Base-by-base conservation (phyloP, 495 filamentous ascomycete species). In the Penicillium psychrofluorescens region DNA sequence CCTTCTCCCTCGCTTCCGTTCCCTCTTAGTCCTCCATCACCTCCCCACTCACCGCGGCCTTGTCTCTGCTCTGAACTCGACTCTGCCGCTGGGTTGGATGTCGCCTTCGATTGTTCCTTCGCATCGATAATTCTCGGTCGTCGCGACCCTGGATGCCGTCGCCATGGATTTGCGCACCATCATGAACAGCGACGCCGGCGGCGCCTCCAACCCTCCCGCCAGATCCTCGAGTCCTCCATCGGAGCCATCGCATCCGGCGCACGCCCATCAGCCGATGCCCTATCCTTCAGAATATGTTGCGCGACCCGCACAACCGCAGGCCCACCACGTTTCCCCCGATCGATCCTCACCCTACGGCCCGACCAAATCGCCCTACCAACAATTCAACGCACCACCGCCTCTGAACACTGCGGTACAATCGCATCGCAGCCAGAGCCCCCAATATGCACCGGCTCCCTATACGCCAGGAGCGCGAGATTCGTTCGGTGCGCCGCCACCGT, bases 111-210 rank as follows among this genome's bases (percentile, higher is more conserved):
- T 28, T 33, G 48, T 51, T 35, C 44, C 46, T 42, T 29, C 32
- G 43, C 39, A 14, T 44, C 36, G 31, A 53, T 55, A 49, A 53
- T 34, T 36, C 39, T 45, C 49, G 45, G 50, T 50, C 44, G 48
- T 50, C 42, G 41, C 47, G 44, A 47, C 47, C 22, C 22, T 50
- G 38, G 45, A 41, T 41, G 44, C 50, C 38, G 48, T 54, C 63
- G 51, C 54, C 54, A 77, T 77, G 74, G 72, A 77, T 61, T 67
- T 77, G 65, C 68, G 70, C 61, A 71, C 67, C 31, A 73, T 77
- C 54, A 74, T 77, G 58, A 75, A 76, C 44, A 66, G 43, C 45
- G 71, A 77, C 50, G 66, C 66, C 42, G 58, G 62, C 39, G 60
- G 58, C 51, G 57, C 60, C 55, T 54, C 61, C 44, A 55, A 55